Evolutionary conservation across 176 grass and related monocot genomes (phyloP).

Genomic region (Neostapfia colusana): DNA sequence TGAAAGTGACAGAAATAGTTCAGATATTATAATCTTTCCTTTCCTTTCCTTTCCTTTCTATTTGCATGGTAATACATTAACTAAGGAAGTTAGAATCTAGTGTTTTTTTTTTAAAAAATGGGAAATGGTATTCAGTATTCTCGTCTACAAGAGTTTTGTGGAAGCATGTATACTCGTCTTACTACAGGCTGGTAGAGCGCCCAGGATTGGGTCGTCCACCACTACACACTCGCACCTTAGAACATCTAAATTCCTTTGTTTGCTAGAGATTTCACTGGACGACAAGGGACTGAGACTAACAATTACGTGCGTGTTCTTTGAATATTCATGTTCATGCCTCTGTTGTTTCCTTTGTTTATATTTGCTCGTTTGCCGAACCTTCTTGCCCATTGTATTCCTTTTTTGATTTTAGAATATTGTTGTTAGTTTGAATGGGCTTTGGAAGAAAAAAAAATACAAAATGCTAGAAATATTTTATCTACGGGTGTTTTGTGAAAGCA

Average conservation of each 20-base stretch:
- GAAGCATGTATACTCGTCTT: no score
- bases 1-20: conserved; percentile 35
- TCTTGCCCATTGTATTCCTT: background rate
- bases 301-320: background rate
- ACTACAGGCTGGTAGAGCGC: no score
- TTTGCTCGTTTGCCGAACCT: background rate
- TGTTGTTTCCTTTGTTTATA: background rate
- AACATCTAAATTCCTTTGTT: conserved; percentile 8
- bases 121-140: no score
- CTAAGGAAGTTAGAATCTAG: conserved; percentile 11
- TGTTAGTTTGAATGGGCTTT: background rate
- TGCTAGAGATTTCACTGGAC: background rate
- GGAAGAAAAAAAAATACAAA: background rate
- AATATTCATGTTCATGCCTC: background rate
- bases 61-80: conserved; percentile 15
- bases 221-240: no score
- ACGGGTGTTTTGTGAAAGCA: conserved; percentile 5
- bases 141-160: no score
- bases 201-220: no score
- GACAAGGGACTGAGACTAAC: background rate
- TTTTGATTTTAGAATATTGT: background rate
- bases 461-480: conserved; percentile 6
- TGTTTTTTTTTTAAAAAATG: no score
- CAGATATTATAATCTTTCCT: background rate
- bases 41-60: conserved; percentile 6